Evolutionary conservation across 805 yeast species (phyloP).

Genomic region (Ogataea ganodermae): DNA sequence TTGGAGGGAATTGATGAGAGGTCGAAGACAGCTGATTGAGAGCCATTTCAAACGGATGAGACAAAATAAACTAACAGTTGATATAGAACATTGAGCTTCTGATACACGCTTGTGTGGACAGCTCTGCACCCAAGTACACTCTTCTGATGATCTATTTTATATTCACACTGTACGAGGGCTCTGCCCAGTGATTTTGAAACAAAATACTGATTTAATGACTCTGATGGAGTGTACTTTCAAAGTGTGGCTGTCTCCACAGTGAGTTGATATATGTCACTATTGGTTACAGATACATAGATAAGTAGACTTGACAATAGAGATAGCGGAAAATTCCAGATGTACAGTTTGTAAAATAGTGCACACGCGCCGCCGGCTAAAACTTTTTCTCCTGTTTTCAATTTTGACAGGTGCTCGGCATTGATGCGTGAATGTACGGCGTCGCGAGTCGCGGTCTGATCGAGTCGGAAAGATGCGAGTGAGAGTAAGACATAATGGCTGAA

Average conservation of each 20-base stretch:
- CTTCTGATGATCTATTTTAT: conserved; percentile 32
- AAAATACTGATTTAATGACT: conserved; percentile 58
- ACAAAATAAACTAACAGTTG: not conserved
- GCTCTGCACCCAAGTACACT: not conserved
- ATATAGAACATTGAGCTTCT: not conserved
- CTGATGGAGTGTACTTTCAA: conserved; percentile 35
- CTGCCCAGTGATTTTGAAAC: conserved; percentile 37
- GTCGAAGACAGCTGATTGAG: conserved; percentile 41
- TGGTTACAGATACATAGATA: not conserved
- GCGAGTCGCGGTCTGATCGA: not conserved
- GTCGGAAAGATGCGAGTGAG: not conserved
- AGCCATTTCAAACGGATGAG: not conserved
- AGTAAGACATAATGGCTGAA: not conserved
- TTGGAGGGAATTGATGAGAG: conserved; percentile 52
- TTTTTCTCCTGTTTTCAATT: no score
- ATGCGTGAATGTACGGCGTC: no score
- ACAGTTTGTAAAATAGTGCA: not conserved
- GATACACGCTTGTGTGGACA: not conserved
- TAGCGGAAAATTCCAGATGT: not conserved
- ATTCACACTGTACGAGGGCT: conserved; percentile 61
- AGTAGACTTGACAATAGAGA: not conserved
- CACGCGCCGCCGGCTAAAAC: no score
- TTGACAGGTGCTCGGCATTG: not conserved
- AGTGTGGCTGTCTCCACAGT: not conserved
- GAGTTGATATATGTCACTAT: not conserved